phyloP scores from a whole-genome alignment of 768 basidiomycete species.

The Kwoniella newhampshirensis region DNA sequence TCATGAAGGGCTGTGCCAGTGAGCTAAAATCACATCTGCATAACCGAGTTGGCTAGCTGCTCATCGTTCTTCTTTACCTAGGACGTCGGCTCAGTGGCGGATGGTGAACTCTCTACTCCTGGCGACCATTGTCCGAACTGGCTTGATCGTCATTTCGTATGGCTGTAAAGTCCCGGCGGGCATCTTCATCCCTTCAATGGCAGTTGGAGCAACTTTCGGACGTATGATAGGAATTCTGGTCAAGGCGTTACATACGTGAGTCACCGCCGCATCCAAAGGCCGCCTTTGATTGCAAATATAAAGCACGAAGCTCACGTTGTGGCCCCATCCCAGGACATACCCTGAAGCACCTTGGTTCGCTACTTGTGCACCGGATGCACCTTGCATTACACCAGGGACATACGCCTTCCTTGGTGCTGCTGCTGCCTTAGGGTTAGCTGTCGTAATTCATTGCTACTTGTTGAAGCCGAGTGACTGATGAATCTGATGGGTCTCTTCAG shows the following conservation, averaged over 20 bases:
- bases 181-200: conserved; percentile 99
- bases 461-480: background rate
- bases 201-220: conserved; percentile 93
- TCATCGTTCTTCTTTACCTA: conserved; percentile 45
- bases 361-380: conserved; percentile 83
- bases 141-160: conserved; percentile 85
- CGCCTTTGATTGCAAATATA: background rate
- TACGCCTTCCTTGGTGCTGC: conserved; percentile 98
- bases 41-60: background rate
- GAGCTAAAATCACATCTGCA: conserved; percentile 52
- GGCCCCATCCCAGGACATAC: conserved; percentile 63
- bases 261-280: background rate
- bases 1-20: conserved; percentile 94
- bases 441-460: background rate
- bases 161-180: conserved; percentile 96
- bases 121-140: conserved; percentile 83
- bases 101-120: conserved; percentile 90
- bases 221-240: conserved; percentile 96
- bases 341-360: conserved; percentile 83
- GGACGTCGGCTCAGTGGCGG: conserved; percentile 86
- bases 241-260: conserved; percentile 82
- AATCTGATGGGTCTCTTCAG: conserved; percentile 73
- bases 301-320: background rate
- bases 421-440: conserved; percentile 77
- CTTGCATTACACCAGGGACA: conserved; percentile 97